Conservation (phyloP, 139 green algal genomes). For the Tetraselmis chui region DNA sequence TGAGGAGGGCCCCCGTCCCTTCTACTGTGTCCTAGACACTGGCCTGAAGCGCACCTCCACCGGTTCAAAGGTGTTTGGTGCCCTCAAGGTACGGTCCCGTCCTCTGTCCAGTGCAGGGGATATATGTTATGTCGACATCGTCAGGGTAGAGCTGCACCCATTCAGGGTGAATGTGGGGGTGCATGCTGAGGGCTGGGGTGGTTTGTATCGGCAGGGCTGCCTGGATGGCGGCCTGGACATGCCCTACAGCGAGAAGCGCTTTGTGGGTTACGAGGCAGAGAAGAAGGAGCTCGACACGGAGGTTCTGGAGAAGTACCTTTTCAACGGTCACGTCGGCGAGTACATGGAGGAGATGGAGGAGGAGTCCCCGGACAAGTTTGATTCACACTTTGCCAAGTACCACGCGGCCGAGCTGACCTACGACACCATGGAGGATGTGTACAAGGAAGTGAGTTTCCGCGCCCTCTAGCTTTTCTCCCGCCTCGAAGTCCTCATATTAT, state of each 20-base stretch:
- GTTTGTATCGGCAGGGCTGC: slow-evolving; percentile 85
- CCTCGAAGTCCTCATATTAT: not conserved
- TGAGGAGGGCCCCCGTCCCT: slow-evolving; percentile 87
- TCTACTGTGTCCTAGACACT: slow-evolving; percentile 91
- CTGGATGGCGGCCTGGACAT: slow-evolving; percentile 95
- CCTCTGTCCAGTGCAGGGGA: no score
- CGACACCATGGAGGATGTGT: slow-evolving; percentile 87
- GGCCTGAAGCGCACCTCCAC: slow-evolving; percentile 94
- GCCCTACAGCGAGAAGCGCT: slow-evolving; percentile 98
- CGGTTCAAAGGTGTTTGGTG: slow-evolving; percentile 87
- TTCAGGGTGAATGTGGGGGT: not conserved
- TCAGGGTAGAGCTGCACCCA: not conserved
- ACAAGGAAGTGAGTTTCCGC: slow-evolving; percentile 49
- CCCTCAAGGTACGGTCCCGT: slow-evolving; percentile 76
- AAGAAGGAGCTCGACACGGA: slow-evolving; percentile 90
- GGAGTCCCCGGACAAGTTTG: slow-evolving; percentile 95
- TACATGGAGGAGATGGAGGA: slow-evolving; percentile 97
- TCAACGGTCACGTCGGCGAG: slow-evolving; percentile 89
- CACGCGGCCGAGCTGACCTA: slow-evolving; percentile 75
- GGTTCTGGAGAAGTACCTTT: slow-evolving; percentile 86
- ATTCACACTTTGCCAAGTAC: slow-evolving; percentile 79
- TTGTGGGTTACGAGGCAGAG: slow-evolving; percentile 84
- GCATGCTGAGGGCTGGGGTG: no score
- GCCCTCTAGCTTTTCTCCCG: not conserved
- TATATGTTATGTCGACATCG: not conserved